A percentile compares a stretch with the other conserved stretches of the same genome.
Conservation (phyloP, 2,329 filamentous ascomycete genomes). For the Aphanocladium album region DNA sequence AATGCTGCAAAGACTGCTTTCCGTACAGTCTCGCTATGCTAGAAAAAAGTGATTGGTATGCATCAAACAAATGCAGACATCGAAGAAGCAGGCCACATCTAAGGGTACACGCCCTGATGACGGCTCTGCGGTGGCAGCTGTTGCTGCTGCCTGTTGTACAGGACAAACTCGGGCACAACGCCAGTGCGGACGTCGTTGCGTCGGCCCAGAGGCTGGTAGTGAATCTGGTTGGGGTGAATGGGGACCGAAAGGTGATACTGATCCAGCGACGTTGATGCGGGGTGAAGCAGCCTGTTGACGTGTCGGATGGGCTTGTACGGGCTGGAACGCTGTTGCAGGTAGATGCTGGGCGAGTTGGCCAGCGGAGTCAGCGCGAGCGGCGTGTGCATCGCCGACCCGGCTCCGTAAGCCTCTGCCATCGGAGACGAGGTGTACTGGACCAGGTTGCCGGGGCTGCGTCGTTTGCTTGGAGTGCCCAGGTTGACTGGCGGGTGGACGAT, state of each 20-base stretch:
- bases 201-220: conserved; percentile 73
- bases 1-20: background rate
- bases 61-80: background rate
- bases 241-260: conserved; percentile 58
- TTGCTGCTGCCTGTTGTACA: conserved; percentile 27
- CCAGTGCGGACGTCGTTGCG: conserved; percentile 63
- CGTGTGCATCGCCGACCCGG: conserved; percentile 49
- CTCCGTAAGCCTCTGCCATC: conserved; percentile 56
- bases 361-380: conserved; percentile 57
- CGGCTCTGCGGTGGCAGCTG: conserved; percentile 15
- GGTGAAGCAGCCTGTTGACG: conserved; percentile 85
- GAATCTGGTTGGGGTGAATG: conserved; percentile 67
- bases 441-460: conserved; percentile 46
- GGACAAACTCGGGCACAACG: conserved; percentile 60
- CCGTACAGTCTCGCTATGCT: background rate
- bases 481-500: conserved; percentile 22
- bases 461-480: conserved; percentile 49
- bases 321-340: conserved; percentile 81
- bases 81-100: background rate
- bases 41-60: background rate
- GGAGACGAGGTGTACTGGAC: conserved; percentile 57
- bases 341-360: conserved; percentile 80
- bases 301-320: conserved; percentile 88
- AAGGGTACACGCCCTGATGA: conserved; percentile 10
- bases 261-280: conserved; percentile 73